phyloP scores from a whole-genome alignment of 176 grass and related monocot species.

The Zoysia japonica region DNA sequence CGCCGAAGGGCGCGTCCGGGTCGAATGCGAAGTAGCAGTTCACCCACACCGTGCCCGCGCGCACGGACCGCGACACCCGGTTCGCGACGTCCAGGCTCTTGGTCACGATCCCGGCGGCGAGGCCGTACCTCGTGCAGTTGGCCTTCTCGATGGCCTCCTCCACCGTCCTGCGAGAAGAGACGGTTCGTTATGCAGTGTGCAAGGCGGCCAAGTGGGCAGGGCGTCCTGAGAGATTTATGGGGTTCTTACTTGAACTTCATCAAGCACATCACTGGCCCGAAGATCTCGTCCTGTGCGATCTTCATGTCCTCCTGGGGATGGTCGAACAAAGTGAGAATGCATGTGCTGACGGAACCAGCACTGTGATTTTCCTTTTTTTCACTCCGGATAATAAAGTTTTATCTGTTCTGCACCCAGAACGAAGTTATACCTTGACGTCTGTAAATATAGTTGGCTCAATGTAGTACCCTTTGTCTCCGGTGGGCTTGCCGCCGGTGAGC shows the following conservation, averaged over 20 bases:
- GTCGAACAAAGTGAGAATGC: too few relatives aligned
- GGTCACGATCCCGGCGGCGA: slow-evolving; percentile 66
- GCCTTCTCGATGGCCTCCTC: slow-evolving; percentile 78
- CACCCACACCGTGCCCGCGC: slow-evolving; percentile 62
- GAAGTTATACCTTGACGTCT: slow-evolving; percentile 53
- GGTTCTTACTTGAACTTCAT: slow-evolving; percentile 70
- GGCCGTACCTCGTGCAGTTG: slow-evolving; percentile 70
- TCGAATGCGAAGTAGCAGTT: slow-evolving; percentile 80
- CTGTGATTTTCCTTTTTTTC: too few relatives aligned
- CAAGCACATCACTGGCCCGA: slow-evolving; percentile 64
- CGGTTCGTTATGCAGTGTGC: too few relatives aligned
- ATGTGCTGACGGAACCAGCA: too few relatives aligned
- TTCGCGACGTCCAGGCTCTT: slow-evolving; percentile 68
- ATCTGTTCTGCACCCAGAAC: too few relatives aligned
- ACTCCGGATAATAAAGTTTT: too few relatives aligned
- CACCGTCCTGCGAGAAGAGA: slow-evolving; percentile 47
- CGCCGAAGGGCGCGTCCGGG: slow-evolving; percentile 54
- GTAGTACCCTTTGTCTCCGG: slow-evolving; percentile 74
- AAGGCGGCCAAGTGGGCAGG: too few relatives aligned
- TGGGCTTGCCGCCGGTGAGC: slow-evolving; percentile 75
- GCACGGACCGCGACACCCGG: slow-evolving; percentile 57
- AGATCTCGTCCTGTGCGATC: slow-evolving; percentile 70
- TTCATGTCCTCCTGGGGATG: slow-evolving; percentile 53
- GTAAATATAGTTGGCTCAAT: slow-evolving; percentile 88
- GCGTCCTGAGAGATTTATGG: neutral